These are phyloP conservation scores for Agarophyton chilense DNA, from an alignment of 23 red algal genomes.

Conservation along the genomic window DNA sequence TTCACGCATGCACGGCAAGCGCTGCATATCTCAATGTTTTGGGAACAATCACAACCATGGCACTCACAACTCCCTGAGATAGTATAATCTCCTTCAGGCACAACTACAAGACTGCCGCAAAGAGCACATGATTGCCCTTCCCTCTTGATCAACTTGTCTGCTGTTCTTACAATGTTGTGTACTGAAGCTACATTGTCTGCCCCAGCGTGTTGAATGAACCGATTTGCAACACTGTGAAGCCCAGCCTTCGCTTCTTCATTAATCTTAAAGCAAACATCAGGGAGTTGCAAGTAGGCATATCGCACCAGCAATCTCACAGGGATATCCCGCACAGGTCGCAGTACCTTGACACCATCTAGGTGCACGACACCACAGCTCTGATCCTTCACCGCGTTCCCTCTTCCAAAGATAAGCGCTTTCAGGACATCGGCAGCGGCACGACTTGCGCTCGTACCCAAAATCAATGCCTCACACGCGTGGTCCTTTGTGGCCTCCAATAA, in stretches of 20 bases:
- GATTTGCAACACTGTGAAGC: neutral
- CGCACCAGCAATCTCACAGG: constrained; percentile 33
- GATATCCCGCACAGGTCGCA: constrained; percentile 31
- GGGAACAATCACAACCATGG: neutral
- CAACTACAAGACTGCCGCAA: neutral
- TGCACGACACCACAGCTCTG: neutral
- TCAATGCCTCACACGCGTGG: neutral
- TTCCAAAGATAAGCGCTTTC: constrained; percentile 11
- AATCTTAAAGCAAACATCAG: neutral
- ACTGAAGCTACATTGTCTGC: constrained; percentile 23
- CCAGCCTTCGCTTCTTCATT: neutral
- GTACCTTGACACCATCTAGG: neutral
- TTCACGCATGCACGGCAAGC: neutral
- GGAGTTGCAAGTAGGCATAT: constrained; percentile 27
- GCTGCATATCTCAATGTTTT: neutral
- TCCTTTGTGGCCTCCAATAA: neutral
- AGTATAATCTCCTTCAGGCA: neutral
- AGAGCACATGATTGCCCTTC: neutral
- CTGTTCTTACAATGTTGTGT: constrained; percentile 42
- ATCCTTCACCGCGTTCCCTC: neutral
- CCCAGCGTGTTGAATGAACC: constrained; percentile 22
- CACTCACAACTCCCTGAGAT: neutral
- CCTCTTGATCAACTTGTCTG: constrained; percentile 4
- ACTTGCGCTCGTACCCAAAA: constrained; percentile 7
- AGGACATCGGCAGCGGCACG: constrained; percentile 35